These are phyloP conservation scores for Acer saccharum DNA, from an alignment of 345 rosid genomes.

Conservation along the genomic window DNA sequence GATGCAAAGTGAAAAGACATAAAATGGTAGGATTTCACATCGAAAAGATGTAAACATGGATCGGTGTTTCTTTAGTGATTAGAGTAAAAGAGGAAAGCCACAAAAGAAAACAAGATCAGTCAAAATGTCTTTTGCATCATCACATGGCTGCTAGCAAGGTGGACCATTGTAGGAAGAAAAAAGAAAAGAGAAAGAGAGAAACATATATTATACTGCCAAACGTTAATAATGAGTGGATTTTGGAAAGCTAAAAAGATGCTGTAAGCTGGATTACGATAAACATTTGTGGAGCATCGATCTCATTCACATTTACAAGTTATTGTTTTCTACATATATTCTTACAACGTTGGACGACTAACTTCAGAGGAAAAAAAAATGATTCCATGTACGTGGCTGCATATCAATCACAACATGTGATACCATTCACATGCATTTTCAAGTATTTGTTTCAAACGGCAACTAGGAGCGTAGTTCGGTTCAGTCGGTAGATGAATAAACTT, in stretches of 20 bases:
- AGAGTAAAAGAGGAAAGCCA: slow-evolving; percentile 4
- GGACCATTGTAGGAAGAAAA: not conserved
- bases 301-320: not conserved
- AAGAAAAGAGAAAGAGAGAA: not conserved
- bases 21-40: not conserved
- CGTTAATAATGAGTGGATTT: not conserved
- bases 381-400: not conserved
- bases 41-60: not conserved
- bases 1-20: not conserved
- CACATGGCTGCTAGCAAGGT: slow-evolving; percentile 3
- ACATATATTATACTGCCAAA: not conserved
- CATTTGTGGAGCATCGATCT: not conserved
- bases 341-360: not conserved
- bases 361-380: too few species aligned
- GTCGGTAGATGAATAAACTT: too few species aligned
- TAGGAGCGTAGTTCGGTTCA: too few species aligned
- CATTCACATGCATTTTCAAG: too few species aligned
- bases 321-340: not conserved
- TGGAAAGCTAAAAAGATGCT: not conserved
- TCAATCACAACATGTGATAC: too few species aligned
- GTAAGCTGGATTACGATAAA: not conserved
- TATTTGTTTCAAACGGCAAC: too few species aligned
- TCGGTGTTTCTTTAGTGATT: not conserved
- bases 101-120: not conserved
- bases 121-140: not conserved